Evolutionary conservation across 805 yeast species (phyloP), one percentile per base, ranked within the genome.

Genomic region (Monosporozyma unispora): DNA sequence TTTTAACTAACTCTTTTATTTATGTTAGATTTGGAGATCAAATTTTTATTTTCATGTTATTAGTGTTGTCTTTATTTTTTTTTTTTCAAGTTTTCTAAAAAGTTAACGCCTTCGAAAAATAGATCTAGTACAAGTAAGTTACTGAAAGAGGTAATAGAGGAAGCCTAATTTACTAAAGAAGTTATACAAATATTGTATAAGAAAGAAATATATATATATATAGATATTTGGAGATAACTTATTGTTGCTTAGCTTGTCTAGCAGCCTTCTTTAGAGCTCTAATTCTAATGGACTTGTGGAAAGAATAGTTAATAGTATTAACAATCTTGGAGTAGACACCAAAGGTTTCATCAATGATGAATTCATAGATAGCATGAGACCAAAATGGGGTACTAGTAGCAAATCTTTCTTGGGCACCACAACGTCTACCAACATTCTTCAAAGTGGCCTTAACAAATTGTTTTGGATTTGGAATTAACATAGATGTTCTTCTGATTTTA

Each of bases 321-420:
- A 86, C 95, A 19, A 84, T 33, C 55, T 73, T 75, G 50, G 91
- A 80, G 70, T 76, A 88, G 40, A 86, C 88, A 25, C 99, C 98
- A 45, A 89, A 82, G 10, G 88, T 77, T 60, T 78, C 78, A 46
- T 81, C 90, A 54, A 90, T 79, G 48, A 73, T 72, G 76, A 86
- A 90, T 66, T 90, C 96, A 82, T 90, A 81, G 47, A 91, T 64
- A 2, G 97, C 98, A 70, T 93, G 99, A 2, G 88, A 69, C 87
- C 96, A 89, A 75, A 75, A 93, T 31, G 99, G 99, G 1, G 98
- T 91, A 49, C 75, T 70, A 2, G 96, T 88, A 31, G 81, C 95
- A 59, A 66, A 87, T 60, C 96, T 79, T 54, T 87, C 96, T 68
- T 88, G 96, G 18, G 98, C 95, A 49, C 99, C 99, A 45, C 82